Evolutionary conservation across 163 green algal species (phyloP), one percentile per base, ranked within the genome.

Genomic region (Chlorella variabilis): DNA sequence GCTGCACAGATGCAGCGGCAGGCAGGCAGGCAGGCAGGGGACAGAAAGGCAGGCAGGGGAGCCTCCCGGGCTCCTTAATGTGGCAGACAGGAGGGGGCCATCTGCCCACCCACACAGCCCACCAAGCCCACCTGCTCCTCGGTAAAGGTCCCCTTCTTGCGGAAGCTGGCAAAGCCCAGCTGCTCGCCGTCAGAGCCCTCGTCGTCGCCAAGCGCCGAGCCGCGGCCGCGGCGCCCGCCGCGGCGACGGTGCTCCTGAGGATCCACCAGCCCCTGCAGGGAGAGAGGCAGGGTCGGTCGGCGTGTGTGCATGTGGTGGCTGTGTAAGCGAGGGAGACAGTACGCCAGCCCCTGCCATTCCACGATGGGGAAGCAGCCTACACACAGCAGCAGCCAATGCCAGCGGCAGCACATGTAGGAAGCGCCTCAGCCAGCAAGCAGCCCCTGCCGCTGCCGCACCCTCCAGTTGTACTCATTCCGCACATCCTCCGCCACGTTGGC

Each of bases 391-490:
- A n/a, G n/a, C n/a, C n/a, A n/a, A n/a, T n/a, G n/a, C n/a, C n/a
- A n/a, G n/a, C n/a, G n/a, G n/a, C n/a, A n/a, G n/a, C n/a, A n/a
- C n/a, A n/a, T n/a, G n/a, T n/a, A n/a, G n/a, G n/a, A n/a, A n/a
- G n/a, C n/a, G n/a, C n/a, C n/a, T n/a, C n/a, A n/a, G n/a, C n/a
- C n/a, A n/a, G n/a, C n/a, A n/a, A n/a, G n/a, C n/a, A n/a, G n/a
- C n/a, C n/a, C n/a, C n/a, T n/a, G n/a, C n/a, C n/a, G n/a, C n/a
- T n/a, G n/a, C 3, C 18, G 23, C 54, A 92, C 88, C 85, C 61
- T 58, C 86, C 93, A 91, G 65, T 91, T 84, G 86, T 97, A 97
- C 59, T 92, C 87, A 38, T 94, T 75, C 9, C 83, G 70, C 25
- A 97, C 82, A 41, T 90, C 77, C 17, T 93, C 87, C 1, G 83